These are phyloP conservation scores for Cystobasidium pallidum DNA, from an alignment of 1,284 basidiomycete genomes.

Conservation along the genomic window DNA sequence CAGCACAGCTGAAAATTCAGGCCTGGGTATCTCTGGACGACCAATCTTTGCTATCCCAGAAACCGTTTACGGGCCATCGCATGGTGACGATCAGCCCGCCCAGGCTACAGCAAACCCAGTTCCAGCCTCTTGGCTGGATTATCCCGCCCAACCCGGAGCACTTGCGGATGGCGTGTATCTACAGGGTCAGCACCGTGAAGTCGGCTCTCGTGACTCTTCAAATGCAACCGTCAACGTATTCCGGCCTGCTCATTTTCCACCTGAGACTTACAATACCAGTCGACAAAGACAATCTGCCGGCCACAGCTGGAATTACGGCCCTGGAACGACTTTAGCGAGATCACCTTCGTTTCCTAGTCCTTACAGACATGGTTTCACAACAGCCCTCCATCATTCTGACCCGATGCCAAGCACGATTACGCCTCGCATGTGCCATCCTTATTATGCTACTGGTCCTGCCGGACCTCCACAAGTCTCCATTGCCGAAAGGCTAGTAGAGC, in stretches of 20 bases:
- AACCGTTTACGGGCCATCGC: not conserved
- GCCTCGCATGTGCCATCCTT: constrained; percentile 2
- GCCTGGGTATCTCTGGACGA: constrained; percentile 5
- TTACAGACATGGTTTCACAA: not conserved
- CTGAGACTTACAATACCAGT: not conserved
- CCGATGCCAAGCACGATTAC: not conserved
- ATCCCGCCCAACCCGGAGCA: too few relatives aligned
- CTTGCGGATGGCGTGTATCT: not conserved
- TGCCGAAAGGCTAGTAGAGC: not conserved
- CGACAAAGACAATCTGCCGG: not conserved
- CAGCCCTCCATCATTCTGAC: not conserved
- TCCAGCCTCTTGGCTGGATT: not conserved
- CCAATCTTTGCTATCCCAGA: not conserved
- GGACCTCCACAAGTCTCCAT: not conserved
- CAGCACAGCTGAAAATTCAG: not conserved
- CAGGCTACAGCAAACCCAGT: not conserved
- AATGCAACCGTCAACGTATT: not conserved
- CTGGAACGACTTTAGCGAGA: constrained; percentile 8
- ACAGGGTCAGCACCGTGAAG: not conserved
- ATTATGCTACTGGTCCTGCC: not conserved
- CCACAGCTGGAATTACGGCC: not conserved
- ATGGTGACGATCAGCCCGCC: not conserved
- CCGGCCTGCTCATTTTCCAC: constrained; percentile 1
- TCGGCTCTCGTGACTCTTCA: not conserved
- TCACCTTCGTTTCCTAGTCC: constrained; percentile 17